Percentiles rank a stretch among this genome's conserved stretches.
Evolutionary conservation across 345 rosid species (phyloP).

Genomic region (Rubroshorea leprosula): DNA sequence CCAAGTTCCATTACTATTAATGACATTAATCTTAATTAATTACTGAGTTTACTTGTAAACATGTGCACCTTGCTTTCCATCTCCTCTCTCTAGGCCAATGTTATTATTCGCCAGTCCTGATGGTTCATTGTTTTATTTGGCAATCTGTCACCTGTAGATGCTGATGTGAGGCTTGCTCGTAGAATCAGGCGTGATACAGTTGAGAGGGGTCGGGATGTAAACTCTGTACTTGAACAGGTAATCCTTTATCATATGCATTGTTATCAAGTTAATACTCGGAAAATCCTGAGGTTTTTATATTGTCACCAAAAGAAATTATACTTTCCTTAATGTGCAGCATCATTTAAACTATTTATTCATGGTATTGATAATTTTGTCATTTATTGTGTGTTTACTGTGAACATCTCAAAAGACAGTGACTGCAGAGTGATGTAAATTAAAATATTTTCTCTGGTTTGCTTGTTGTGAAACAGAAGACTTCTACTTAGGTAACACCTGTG

Average conservation of each 20-base stretch:
- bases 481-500: too few relatives aligned
- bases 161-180: slow-evolving; percentile 99
- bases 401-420: too few relatives aligned
- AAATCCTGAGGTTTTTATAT: not conserved
- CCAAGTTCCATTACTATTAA: too few relatives aligned
- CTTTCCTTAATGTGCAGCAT: slow-evolving; percentile 1
- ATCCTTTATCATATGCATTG: slow-evolving; percentile 11
- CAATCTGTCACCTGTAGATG: slow-evolving; percentile 60
- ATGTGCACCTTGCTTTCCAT: slow-evolving; percentile 3
- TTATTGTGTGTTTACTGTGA: not conserved
- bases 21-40: too few relatives aligned
- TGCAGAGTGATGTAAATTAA: too few relatives aligned
- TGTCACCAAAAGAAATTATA: not conserved
- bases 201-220: slow-evolving; percentile 90
- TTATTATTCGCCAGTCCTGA: slow-evolving; percentile 3
- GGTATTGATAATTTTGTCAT: not conserved
- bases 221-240: slow-evolving; percentile 98
- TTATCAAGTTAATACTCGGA: slow-evolving; percentile 11
- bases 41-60: too few relatives aligned
- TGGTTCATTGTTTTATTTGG: slow-evolving; percentile 18
- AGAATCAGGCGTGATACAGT: slow-evolving; percentile 96
- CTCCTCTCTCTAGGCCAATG: not conserved
- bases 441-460: too few relatives aligned
- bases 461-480: too few relatives aligned
- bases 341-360: not conserved